Evolutionary conservation across 805 yeast species (phyloP).

Genomic region (Kuraishia piskuri): DNA sequence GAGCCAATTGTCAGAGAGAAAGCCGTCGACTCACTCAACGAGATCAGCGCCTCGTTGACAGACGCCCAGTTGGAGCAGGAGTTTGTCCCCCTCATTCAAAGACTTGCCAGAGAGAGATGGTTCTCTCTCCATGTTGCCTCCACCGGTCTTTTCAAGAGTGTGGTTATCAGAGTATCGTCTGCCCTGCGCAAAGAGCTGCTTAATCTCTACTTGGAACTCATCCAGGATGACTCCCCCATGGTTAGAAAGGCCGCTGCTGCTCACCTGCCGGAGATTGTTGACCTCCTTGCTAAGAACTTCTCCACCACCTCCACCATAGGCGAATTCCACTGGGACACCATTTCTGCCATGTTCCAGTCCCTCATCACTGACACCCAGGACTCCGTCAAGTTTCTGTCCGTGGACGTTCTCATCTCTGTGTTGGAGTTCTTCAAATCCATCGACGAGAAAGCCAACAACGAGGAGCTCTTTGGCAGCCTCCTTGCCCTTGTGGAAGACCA

Average conservation of each 20-base stretch:
- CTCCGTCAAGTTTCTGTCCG: conserved; percentile 83
- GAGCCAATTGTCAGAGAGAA: conserved; percentile 95
- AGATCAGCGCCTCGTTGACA: conserved; percentile 54
- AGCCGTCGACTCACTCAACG: conserved; percentile 80
- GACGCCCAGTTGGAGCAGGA: conserved; percentile 54
- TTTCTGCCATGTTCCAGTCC: conserved; percentile 74
- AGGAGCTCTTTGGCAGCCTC: conserved; percentile 56
- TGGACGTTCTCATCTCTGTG: conserved; percentile 81
- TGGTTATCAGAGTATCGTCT: conserved; percentile 50
- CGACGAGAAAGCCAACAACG: conserved; percentile 48
- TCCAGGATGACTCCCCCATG: conserved; percentile 94
- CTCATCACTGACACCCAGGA: conserved; percentile 85
- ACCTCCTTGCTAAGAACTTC: conserved; percentile 31
- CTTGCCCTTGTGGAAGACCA: conserved; percentile 74
- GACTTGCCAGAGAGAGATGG: conserved; percentile 86
- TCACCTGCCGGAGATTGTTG: conserved; percentile 67
- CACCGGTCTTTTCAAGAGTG: conserved; percentile 76
- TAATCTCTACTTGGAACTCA: conserved; percentile 57
- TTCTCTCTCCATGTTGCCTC: conserved; percentile 87
- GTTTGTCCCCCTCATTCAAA: conserved; percentile 69
- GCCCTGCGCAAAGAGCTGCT: conserved; percentile 53
- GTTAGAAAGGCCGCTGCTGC: conserved; percentile 92
- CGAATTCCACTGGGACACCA: conserved; percentile 65
- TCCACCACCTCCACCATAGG: conserved; percentile 32
- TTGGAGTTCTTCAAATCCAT: conserved; percentile 56